A percentile compares a stretch with the other conserved stretches of the same genome.
Evolutionary conservation across 768 basidiomycete species (phyloP).

Genomic region (Cystobasidium tubakii): DNA sequence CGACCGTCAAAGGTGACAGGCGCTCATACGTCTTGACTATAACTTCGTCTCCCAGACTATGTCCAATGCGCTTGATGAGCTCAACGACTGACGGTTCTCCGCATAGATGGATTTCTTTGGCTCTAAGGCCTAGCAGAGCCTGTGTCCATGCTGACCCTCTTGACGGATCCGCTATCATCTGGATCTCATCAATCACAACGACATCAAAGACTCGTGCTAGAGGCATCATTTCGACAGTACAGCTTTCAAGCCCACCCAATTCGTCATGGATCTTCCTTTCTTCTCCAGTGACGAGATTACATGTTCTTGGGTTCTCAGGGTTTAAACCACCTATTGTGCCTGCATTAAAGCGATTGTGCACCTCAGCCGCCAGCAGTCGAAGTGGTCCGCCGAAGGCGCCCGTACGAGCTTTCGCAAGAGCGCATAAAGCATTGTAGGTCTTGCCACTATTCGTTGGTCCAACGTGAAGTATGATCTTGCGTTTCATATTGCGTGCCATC

Average conservation of each 20-base stretch:
- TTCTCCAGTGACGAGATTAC: constrained; percentile 89
- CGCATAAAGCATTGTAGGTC: constrained; percentile 84
- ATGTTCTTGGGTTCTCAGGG: constrained; percentile 52
- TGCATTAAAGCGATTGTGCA: constrained; percentile 81
- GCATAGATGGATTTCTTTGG: constrained; percentile 83
- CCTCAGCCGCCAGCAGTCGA: constrained; percentile 87
- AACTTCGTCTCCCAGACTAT: constrained; percentile 73
- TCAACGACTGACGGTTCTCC: constrained; percentile 89
- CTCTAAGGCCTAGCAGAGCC: constrained; percentile 69
- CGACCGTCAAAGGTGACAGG: constrained; percentile 72
- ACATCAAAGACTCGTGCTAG: constrained; percentile 57
- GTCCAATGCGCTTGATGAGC: constrained; percentile 64
- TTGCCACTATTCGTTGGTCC: constrained; percentile 98
- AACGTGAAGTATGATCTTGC: constrained; percentile 88
- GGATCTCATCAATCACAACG: constrained; percentile 93
- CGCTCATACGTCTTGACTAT: constrained; percentile 76
- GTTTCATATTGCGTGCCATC: constrained; percentile 58
- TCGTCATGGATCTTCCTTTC: constrained; percentile 67
- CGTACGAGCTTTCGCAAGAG: constrained; percentile 64
- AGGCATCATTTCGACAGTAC: constrained; percentile 83
- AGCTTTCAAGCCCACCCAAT: constrained; percentile 60
- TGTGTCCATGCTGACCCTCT: constrained; percentile 77
- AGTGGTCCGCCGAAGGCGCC: constrained; percentile 89
- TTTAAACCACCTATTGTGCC: constrained; percentile 69
- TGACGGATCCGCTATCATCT: constrained; percentile 75